Conservation (phyloP, 2,329 filamentous ascomycete genomes). For the Neofusicoccum kwambonambiense region DNA sequence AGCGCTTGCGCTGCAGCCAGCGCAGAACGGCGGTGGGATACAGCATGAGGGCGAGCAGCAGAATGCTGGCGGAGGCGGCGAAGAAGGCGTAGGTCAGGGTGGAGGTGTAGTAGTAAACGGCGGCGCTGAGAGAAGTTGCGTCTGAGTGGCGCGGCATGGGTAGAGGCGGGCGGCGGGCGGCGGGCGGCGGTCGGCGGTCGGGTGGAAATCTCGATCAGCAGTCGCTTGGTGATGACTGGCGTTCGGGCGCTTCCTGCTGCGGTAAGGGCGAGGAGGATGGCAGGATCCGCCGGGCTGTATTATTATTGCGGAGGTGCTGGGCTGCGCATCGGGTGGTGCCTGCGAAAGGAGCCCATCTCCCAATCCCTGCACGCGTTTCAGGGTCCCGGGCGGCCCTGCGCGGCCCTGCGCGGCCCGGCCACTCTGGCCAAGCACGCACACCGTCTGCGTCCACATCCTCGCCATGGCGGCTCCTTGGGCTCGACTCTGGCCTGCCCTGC, state of each 20-base stretch:
- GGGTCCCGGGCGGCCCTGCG: constrained; percentile 8
- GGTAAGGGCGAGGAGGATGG: background rate
- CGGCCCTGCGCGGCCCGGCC: background rate
- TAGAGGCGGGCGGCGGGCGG: background rate
- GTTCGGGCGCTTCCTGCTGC: background rate
- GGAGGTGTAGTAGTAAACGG: constrained; percentile 27
- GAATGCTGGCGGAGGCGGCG: constrained; percentile 29
- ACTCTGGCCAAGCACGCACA: no score
- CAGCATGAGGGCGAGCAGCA: constrained; percentile 44
- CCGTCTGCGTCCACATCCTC: background rate
- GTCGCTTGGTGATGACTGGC: background rate
- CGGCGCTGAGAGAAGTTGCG: constrained; percentile 6
- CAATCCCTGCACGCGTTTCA: background rate
- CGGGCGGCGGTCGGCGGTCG: no score
- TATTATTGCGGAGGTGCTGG: constrained; percentile 15
- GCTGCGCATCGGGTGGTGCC: constrained; percentile 11
- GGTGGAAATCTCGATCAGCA: constrained; percentile 11
- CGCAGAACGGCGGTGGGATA: constrained; percentile 61
- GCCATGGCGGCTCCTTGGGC: background rate
- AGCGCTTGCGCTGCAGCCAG: constrained; percentile 92
- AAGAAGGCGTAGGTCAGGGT: constrained; percentile 38
- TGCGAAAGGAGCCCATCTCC: constrained; percentile 5
- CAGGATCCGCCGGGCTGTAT: background rate
- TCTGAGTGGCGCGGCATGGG: constrained; percentile 13
- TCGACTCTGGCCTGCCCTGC: background rate